Evolutionary conservation across 306 rosid species (phyloP).

Genomic region (Argentina anserina): DNA sequence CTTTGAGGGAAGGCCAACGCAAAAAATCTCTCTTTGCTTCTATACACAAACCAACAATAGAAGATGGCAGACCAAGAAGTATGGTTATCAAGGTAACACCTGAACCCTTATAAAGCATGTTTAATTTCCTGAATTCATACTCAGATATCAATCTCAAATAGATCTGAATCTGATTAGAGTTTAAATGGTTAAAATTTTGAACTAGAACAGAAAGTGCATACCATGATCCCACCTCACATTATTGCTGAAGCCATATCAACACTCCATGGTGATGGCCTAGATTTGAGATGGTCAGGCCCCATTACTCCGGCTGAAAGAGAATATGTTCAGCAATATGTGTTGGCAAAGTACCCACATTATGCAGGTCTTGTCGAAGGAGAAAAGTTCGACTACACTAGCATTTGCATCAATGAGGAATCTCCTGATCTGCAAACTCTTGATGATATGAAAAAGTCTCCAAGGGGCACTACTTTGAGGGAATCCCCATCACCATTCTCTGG

Average conservation of each 20-base stretch:
- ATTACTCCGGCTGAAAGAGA: slow-evolving; percentile 81
- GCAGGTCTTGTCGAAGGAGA: slow-evolving; percentile 60
- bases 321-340: slow-evolving; percentile 73
- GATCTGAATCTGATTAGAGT: slow-evolving; percentile 1
- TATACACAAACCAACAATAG: slow-evolving; percentile 41
- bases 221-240: slow-evolving; percentile 46
- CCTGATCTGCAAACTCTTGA: slow-evolving; percentile 37
- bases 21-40: slow-evolving; percentile 41
- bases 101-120: not conserved
- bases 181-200: slow-evolving; percentile 13
- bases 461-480: slow-evolving; percentile 47
- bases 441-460: slow-evolving; percentile 58
- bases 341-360: slow-evolving; percentile 86
- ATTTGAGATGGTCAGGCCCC: slow-evolving; percentile 91
- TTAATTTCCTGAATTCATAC: not conserved
- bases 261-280: slow-evolving; percentile 54
- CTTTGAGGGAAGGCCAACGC: slow-evolving; percentile 41
- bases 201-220: slow-evolving; percentile 42
- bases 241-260: slow-evolving; percentile 60
- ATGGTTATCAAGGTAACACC: slow-evolving; percentile 70
- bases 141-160: slow-evolving; percentile 3
- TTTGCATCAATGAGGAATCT: slow-evolving; percentile 70
- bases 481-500: slow-evolving; percentile 49
- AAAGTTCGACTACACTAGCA: slow-evolving; percentile 58
- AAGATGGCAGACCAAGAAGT: slow-evolving; percentile 67